Percentiles rank a stretch among this genome's conserved stretches.
These are phyloP conservation scores for Microdochium bolleyi DNA, from an alignment of 2,329 filamentous ascomycete genomes.

Conservation along the genomic window DNA sequence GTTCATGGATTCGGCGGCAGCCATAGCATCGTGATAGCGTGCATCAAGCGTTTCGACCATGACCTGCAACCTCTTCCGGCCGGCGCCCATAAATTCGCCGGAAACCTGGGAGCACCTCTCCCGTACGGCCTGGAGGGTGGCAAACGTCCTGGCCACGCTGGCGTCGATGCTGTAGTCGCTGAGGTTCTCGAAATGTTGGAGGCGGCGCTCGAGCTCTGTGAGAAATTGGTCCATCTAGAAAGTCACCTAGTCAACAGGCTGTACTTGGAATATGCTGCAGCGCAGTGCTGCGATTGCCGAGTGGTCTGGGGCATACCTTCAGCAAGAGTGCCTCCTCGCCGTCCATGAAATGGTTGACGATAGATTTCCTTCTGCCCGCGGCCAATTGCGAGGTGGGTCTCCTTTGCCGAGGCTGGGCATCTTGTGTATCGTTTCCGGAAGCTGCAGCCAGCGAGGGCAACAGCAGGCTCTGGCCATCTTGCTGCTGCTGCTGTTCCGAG, in stretches of 20 bases:
- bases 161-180: conserved; percentile 77
- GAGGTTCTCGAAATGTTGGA: conserved; percentile 85
- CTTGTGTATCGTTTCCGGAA: not conserved
- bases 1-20: conserved; percentile 76
- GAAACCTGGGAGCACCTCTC: conserved; percentile 85
- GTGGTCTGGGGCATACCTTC: conserved; percentile 29
- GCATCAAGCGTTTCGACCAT: conserved; percentile 89
- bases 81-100: conserved; percentile 81
- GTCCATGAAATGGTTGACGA: conserved; percentile 54
- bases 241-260: too few relatives aligned
- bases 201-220: conserved; percentile 73
- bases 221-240: conserved; percentile 69
- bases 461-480: not conserved
- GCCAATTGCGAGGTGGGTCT: conserved; percentile 51
- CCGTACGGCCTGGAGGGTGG: conserved; percentile 78
- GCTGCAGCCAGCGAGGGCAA: not conserved
- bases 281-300: not conserved
- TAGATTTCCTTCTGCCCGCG: conserved; percentile 44
- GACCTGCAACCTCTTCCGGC: conserved; percentile 73
- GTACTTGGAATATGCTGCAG: not conserved
- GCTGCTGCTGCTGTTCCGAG: not conserved
- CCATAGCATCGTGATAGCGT: conserved; percentile 79
- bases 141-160: conserved; percentile 76
- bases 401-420: conserved; percentile 22
- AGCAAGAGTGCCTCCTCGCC: conserved; percentile 53